Evolutionary conservation across 2,329 filamentous ascomycete genomes (phyloP).

Genomic region (Hypoxylon sp.): DNA sequence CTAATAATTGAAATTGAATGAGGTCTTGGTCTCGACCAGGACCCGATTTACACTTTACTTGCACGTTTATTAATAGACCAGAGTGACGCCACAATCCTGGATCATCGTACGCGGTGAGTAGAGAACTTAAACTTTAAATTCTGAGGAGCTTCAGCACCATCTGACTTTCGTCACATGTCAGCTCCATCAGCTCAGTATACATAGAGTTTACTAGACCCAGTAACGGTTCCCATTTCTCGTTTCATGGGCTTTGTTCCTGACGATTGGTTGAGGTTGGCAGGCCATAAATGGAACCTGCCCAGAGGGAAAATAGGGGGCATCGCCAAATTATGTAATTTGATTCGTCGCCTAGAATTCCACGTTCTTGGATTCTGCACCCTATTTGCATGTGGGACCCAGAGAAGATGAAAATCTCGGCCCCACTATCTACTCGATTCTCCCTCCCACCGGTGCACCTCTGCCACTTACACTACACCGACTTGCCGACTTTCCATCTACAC

Average conservation of each 20-base stretch:
- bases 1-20: slow-evolving; percentile 39
- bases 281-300: slow-evolving; percentile 20
- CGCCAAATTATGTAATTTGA: slow-evolving; percentile 21
- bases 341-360: slow-evolving; percentile 28
- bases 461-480: slow-evolving; percentile 23
- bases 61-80: background rate
- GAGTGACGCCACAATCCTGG: background rate
- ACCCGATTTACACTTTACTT: background rate
- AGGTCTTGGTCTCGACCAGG: slow-evolving; percentile 16
- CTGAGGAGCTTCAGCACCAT: background rate
- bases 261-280: background rate
- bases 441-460: slow-evolving; percentile 6
- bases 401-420: slow-evolving; percentile 27
- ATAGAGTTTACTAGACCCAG: background rate
- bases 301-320: slow-evolving; percentile 20
- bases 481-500: slow-evolving; percentile 16
- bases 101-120: background rate
- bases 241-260: slow-evolving; percentile 28
- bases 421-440: slow-evolving; percentile 14
- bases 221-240: slow-evolving; percentile 10
- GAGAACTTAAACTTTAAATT: background rate
- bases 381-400: slow-evolving; percentile 31
- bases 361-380: slow-evolving; percentile 37
- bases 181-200: background rate
- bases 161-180: slow-evolving; percentile 25